These are phyloP conservation scores for Penicillium sp. DNA, from an alignment of 2,329 filamentous ascomycete genomes.

Conservation along the genomic window DNA sequence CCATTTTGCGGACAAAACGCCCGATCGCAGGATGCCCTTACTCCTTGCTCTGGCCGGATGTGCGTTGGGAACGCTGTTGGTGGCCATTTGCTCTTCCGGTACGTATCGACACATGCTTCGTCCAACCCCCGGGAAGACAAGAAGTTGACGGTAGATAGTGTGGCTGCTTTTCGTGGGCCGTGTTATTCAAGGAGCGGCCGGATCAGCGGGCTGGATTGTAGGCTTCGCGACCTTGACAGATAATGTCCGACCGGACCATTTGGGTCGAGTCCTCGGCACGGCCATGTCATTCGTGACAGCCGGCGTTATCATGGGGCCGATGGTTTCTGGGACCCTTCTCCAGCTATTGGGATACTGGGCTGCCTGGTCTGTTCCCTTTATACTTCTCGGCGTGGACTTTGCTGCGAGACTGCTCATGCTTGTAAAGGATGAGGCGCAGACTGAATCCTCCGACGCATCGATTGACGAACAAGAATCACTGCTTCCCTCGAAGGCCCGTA, in stretches of 20 bases:
- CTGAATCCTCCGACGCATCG: background rate
- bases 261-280: conserved; percentile 22
- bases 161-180: conserved; percentile 24
- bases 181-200: conserved; percentile 25
- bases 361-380: conserved; percentile 24
- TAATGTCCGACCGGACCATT: conserved; percentile 20
- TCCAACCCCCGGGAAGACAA: background rate
- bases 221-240: conserved; percentile 28
- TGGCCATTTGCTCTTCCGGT: conserved; percentile 19
- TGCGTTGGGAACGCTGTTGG: conserved; percentile 19
- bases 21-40: conserved; percentile 18
- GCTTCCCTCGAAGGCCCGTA: background rate
- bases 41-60: conserved; percentile 23
- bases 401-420: conserved; percentile 28
- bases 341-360: conserved; percentile 29
- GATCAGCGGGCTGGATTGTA: conserved; percentile 28
- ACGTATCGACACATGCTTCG: background rate
- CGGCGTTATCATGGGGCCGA: conserved; percentile 26
- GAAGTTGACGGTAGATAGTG: conserved; percentile 10
- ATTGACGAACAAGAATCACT: background rate
- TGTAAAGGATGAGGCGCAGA: background rate
- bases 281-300: conserved; percentile 20
- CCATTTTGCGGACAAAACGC: conserved; percentile 26
- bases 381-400: conserved; percentile 26
- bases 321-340: conserved; percentile 24